Evolutionary conservation across 371 early-diverging fungal genomes (phyloP).

Genomic region (Mucor velutinosus): DNA sequence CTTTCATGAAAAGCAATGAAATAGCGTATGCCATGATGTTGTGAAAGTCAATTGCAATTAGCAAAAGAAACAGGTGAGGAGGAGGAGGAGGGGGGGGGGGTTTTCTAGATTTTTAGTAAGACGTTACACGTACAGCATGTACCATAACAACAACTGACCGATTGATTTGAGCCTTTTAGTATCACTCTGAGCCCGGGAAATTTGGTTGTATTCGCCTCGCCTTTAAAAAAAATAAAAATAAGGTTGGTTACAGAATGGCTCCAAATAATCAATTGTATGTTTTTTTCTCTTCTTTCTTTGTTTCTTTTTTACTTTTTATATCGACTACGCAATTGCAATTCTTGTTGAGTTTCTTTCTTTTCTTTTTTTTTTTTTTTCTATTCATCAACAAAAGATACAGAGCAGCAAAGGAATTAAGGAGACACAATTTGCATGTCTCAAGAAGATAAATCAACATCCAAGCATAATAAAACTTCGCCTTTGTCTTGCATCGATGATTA

Average conservation of each 20-base stretch:
- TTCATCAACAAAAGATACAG: neutral
- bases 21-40: too few species aligned
- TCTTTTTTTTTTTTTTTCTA: neutral
- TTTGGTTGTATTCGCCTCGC: slow-evolving; percentile 6
- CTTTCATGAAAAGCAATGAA: too few species aligned
- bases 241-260: neutral
- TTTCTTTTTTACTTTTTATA: neutral
- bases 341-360: neutral
- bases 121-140: neutral
- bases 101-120: neutral
- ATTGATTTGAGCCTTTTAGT: too few species aligned
- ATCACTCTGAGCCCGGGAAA: slow-evolving; percentile 1
- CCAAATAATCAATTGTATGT: neutral
- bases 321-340: neutral
- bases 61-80: too few species aligned
- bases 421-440: slow-evolving; percentile 12
- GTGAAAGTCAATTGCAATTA: too few species aligned
- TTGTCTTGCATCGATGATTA: slow-evolving; percentile 17
- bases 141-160: neutral
- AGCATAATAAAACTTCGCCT: neutral
- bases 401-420: neutral
- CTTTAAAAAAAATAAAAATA: neutral
- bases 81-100: too few species aligned
- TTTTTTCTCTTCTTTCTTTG: neutral
- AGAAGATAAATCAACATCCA: neutral